These are phyloP conservation scores for Pythium pyrilobum DNA, from an alignment of 352 stramenopile species.

Conservation along the genomic window DNA sequence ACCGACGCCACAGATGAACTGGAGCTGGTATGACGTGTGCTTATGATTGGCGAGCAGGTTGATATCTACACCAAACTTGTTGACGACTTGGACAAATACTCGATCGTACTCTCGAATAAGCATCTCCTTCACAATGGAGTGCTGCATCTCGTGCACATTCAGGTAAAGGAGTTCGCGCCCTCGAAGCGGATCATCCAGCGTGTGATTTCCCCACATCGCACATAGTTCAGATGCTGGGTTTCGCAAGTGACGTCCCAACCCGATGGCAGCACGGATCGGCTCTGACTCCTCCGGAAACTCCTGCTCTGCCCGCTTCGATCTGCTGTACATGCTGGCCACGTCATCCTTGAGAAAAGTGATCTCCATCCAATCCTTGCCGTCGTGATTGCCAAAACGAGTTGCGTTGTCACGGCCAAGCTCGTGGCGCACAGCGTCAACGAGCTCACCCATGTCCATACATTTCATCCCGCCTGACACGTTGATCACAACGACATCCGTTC, in stretches of 20 bases:
- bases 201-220: slow-evolving; percentile 82
- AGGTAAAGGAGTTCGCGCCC: slow-evolving; percentile 80
- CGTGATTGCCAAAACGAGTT: slow-evolving; percentile 61
- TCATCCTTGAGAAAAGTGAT: slow-evolving; percentile 88
- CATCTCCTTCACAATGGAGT: slow-evolving; percentile 82
- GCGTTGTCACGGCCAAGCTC: slow-evolving; percentile 68
- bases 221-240: slow-evolving; percentile 83
- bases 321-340: slow-evolving; percentile 84
- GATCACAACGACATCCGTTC: slow-evolving; percentile 82
- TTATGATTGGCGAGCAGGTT: slow-evolving; percentile 88
- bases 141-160: slow-evolving; percentile 84
- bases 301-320: slow-evolving; percentile 74
- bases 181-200: slow-evolving; percentile 70
- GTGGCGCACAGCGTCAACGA: slow-evolving; percentile 78
- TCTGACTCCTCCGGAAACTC: slow-evolving; percentile 86
- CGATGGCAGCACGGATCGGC: slow-evolving; percentile 69
- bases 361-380: slow-evolving; percentile 82
- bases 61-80: slow-evolving; percentile 87
- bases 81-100: slow-evolving; percentile 79
- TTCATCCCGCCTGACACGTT: slow-evolving; percentile 88
- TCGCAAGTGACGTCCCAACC: slow-evolving; percentile 73
- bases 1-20: slow-evolving; percentile 84
- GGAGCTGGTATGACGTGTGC: slow-evolving; percentile 81
- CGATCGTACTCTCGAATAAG: slow-evolving; percentile 83
- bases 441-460: slow-evolving; percentile 86